Base-by-base conservation (phyloP, 148 eudicot genomes). In the Rhododendron williamsianum region DNA sequence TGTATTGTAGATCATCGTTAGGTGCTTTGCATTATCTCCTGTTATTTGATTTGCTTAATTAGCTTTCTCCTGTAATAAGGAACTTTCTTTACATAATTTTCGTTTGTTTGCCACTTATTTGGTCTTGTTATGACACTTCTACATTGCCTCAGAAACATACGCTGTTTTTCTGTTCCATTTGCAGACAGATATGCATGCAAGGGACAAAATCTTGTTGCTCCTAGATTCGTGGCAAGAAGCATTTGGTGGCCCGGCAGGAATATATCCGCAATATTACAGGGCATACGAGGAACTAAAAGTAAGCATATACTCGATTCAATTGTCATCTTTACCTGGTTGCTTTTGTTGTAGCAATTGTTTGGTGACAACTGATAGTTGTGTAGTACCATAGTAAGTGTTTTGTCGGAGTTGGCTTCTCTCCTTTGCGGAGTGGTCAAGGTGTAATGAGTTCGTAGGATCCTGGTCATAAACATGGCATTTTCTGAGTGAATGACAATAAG, bases 151-250 rank as follows among this genome's bases (percentile, higher is more conserved):
- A 30, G 16, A 10, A 54, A 10, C 25, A 49, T 69, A 1, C 4
- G 60, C 60, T 35, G 23, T 35, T 72, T 81, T 48, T 8, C 18
- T 36, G 25, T 79, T 82, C 56, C 65, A 82, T 86, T 56, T 90
- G 87, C 93, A 97, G 99, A 83, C 90, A 46, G 96, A 97, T 90
- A 87, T 91, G 91, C 94, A 90, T 87, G 98, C 92, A 49, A 91
- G 98, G 89, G 92, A 92, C 82, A 95, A 92, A 88, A 90, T 95
- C 51, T 83, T 97, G 87, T 88, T 91, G 19, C 91, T 97, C 54
- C 86, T 97, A 82, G 98, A 92, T 85, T 91, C 98, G 13, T 97
- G 99, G 99, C 93, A 92, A 91, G 96, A 95, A 87, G 98, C 99
- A 84, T 97, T 97, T 91, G 98, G 99, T 88, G 98, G 98, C 45